Base-by-base conservation (phyloP, 768 basidiomycete species). In the Boletus edulis region DNA sequence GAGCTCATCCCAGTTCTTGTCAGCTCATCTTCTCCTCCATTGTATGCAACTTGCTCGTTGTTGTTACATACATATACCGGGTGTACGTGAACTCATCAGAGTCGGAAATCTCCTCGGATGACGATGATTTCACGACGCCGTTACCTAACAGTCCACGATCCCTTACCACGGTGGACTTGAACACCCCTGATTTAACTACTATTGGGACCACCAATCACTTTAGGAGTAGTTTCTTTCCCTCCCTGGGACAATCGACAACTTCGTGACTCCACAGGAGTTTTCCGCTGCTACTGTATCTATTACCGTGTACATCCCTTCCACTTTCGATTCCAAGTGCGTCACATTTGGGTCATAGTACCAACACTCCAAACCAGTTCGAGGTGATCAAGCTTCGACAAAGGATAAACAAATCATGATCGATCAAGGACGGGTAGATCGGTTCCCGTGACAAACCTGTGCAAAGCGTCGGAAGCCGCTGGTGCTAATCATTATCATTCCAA, bases 91-190 rank as follows among this genome's bases (percentile, higher is more conserved):
- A 6, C 6, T 35, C 55, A 5, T 9, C 35, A 27, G 13, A 24
- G 18, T 20, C 14, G 24, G 32, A 18, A 22, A 35, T 4, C 29
- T 52, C 34, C 15, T 5, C n/a, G 1, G 41, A 31, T 0, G 46
- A 57, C 3, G 58, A 60, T 8, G 59, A 61, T 17, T 62, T 62
- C 7, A 61, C 59, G 12, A 54, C 49, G 1, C 60, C 51, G 10
- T 1, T 32, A 2, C n/a, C 18, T 12, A 20, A 27, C 24, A 31
- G 31, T n/a, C 29, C 32, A 1, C 38, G 10, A 4, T 14, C 11
- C 20, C 31, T 57, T 3, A 61, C 60, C 17, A 47, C 46, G 10
- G 60, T 62, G 34, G 51, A 61, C 12, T 18, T 61, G 38, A 31
- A 56, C 12, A 20, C 18, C 9, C 18, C 11, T 20, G 40, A 18